A percentile compares a stretch with the other conserved stretches of the same genome.
phyloP scores from a whole-genome alignment of 768 basidiomycete genomes.

The Pleurotus eryngii region DNA sequence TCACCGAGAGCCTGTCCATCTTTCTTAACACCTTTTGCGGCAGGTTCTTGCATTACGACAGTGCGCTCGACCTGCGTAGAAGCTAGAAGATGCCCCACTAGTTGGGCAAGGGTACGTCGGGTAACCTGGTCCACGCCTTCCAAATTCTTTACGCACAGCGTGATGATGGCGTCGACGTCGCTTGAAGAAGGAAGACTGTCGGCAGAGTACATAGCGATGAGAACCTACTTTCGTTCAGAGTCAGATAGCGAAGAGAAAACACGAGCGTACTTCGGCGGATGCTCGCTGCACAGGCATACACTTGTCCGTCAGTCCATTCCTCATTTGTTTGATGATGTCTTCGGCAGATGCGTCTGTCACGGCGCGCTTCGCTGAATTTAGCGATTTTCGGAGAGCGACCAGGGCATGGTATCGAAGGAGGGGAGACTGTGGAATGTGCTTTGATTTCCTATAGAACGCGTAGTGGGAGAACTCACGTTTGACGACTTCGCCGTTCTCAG shows the following conservation, averaged over 20 bases:
- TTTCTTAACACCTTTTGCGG: conserved; percentile 58
- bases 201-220: conserved; percentile 53
- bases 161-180: conserved; percentile 78
- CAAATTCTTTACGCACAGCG: conserved; percentile 64
- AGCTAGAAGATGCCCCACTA: conserved; percentile 82
- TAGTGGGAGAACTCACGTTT: conserved; percentile 35
- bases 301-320: conserved; percentile 73
- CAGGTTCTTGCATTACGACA: conserved; percentile 38
- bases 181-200: conserved; percentile 52
- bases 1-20: conserved; percentile 53
- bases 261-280: conserved; percentile 62
- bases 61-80: conserved; percentile 72
- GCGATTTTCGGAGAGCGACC: conserved; percentile 69
- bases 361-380: conserved; percentile 79
- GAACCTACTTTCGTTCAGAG: conserved; percentile 28
- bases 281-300: conserved; percentile 82
- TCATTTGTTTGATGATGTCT: conserved; percentile 78
- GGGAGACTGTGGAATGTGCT: conserved; percentile 49
- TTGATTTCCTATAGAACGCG: conserved; percentile 8
- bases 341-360: conserved; percentile 73
- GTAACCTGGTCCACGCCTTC: conserved; percentile 85
- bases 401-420: conserved; percentile 83
- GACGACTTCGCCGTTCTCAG: conserved; percentile 73
- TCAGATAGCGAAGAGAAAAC: not conserved
- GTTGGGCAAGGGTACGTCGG: conserved; percentile 71